Evolutionary conservation across 495 filamentous ascomycete species (phyloP), one percentile per base, ranked within the genome.

Genomic region (Entonaema liquescens): DNA sequence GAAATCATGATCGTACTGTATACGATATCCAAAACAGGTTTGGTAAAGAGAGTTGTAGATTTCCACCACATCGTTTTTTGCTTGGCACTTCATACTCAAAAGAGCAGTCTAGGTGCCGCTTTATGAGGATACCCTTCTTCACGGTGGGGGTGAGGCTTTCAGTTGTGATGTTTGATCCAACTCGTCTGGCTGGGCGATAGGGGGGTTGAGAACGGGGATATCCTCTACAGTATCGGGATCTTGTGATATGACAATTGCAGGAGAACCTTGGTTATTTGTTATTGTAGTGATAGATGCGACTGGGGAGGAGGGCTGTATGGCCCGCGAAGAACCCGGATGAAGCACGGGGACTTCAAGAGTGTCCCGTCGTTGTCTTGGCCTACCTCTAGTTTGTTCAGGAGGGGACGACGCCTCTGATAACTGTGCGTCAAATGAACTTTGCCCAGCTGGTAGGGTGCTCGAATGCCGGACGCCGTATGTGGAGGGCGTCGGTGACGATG

Each of bases 271-370:
- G 9, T 17, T 29, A 29, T 62, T 66, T 21, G 50, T 53, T 21
- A 54, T 65, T 17, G 56, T 58, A 17, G 56, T 58, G 28, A 36
- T 25, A 19, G 63, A 26, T 2, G 33, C 36, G n/a, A 23, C 29
- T 11, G 70, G 52, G 3, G 70, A 64, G 21, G 58, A 13, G 13
- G 75, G 23, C 36, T 61, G 40, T 21, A 33, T 62, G 25, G 47
- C 50, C 36, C 70, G 62, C 36, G 67, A 40, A 52, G 59, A 50
- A 62, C 21, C 56, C 7, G 56, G 68, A 49, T 68, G 63, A 3
- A 33, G 33, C 0, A 8, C 52, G 0, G 75, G 75, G 6, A 78
- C 77, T 31, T 75, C 67, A 12, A 80, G 77, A 2, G 77, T 80
- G 31, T 76, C 74, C 0, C 74, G 72, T 64, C 78, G 68, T 29